Evolutionary conservation across 768 basidiomycete genomes (phyloP).

Genomic region (Melanogaster broomeanus): DNA sequence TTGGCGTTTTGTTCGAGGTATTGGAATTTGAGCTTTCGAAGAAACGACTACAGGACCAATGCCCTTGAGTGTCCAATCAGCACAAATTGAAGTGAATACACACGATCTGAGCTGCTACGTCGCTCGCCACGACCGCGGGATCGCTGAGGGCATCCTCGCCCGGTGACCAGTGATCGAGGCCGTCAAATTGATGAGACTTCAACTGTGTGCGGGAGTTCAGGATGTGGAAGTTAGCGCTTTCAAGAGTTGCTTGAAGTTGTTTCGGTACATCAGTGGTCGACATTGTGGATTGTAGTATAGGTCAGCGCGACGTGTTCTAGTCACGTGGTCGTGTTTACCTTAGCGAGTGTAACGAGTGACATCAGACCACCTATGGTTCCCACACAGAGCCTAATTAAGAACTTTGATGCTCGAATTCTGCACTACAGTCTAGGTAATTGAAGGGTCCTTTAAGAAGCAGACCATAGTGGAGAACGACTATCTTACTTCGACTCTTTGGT

Average conservation of each 20-base stretch:
- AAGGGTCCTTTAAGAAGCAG: too few species aligned
- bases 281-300: slow-evolving; percentile 13
- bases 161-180: slow-evolving; percentile 25
- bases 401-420: too few species aligned
- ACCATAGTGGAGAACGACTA: too few species aligned
- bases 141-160: slow-evolving; percentile 42
- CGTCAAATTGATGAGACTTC: slow-evolving; percentile 29
- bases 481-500: too few species aligned
- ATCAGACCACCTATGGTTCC: too few species aligned
- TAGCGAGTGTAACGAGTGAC: too few species aligned
- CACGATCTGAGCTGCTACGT: slow-evolving; percentile 63
- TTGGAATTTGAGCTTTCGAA: slow-evolving; percentile 85
- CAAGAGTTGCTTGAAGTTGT: slow-evolving; percentile 28
- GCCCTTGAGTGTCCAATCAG: slow-evolving; percentile 3
- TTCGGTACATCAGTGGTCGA: slow-evolving; percentile 21
- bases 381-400: too few species aligned
- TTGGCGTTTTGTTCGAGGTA: slow-evolving; percentile 92
- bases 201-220: slow-evolving; percentile 21
- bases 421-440: too few species aligned
- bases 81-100: slow-evolving; percentile 19
- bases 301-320: too few species aligned
- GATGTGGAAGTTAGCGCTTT: slow-evolving; percentile 25
- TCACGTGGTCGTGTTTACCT: too few species aligned
- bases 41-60: slow-evolving; percentile 55
- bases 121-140: slow-evolving; percentile 55